phyloP scores from a whole-genome alignment of 345 rosid genomes.

The Carallia brachiata region DNA sequence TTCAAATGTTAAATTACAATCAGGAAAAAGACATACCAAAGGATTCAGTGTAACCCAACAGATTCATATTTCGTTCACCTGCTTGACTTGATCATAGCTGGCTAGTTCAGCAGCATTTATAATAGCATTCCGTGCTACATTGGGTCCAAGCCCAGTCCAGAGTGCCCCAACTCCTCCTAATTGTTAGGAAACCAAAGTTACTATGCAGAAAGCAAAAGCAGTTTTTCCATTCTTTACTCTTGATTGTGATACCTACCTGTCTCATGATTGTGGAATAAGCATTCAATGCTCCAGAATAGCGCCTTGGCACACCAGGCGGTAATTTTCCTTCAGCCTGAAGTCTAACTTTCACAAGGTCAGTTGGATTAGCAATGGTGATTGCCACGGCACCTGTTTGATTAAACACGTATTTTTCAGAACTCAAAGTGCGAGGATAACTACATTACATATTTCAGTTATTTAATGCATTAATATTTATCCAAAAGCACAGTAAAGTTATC shows the following conservation, averaged over 20 bases:
- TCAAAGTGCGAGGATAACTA: too few relatives aligned
- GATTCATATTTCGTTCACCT: slow-evolving; percentile 39
- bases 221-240: slow-evolving; percentile 6
- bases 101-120: slow-evolving; percentile 99
- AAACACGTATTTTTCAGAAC: not conserved
- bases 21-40: not conserved
- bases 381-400: slow-evolving; percentile 75
- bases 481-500: not conserved
- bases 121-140: slow-evolving; percentile 88
- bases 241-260: slow-evolving; percentile 54
- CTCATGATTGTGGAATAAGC: slow-evolving; percentile 92
- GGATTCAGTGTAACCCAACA: slow-evolving; percentile 10
- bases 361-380: slow-evolving; percentile 86
- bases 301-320: slow-evolving; percentile 92
- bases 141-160: slow-evolving; percentile 98
- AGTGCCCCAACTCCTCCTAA: slow-evolving; percentile 90
- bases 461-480: too few relatives aligned
- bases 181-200: slow-evolving; percentile 14
- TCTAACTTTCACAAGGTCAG: slow-evolving; percentile 98
- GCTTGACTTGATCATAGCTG: slow-evolving; percentile 96
- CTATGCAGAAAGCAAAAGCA: too few relatives aligned
- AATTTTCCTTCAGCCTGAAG: slow-evolving; percentile 99
- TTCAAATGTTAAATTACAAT: not conserved
- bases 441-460: too few relatives aligned
- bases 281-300: slow-evolving; percentile 86